phyloP scores from a whole-genome alignment of 78 protist genomes.

The Polysphondylium violaceum region DNA sequence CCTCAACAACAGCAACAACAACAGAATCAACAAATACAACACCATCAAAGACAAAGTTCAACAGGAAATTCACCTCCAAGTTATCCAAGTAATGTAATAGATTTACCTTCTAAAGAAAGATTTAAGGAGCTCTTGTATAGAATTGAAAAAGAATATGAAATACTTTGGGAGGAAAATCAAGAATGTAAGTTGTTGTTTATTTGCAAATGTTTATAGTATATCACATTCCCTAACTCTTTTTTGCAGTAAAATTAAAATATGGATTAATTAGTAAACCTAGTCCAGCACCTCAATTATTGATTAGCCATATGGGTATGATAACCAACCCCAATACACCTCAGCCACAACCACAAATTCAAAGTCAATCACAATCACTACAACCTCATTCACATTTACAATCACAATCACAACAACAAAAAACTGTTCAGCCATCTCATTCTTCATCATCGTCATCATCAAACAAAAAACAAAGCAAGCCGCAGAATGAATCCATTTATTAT shows the following conservation, averaged over 20 bases:
- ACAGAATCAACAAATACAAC: not conserved
- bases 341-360: not conserved
- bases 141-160: constrained; percentile 52
- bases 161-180: constrained; percentile 71
- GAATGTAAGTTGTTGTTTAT: constrained; percentile 37
- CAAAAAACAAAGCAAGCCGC: not conserved
- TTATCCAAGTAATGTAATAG: not conserved
- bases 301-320: too few relatives aligned
- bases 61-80: not conserved
- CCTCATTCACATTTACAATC: not conserved
- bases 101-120: constrained; percentile 45
- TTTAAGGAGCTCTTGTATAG: constrained; percentile 36
- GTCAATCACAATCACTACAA: not conserved
- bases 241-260: not conserved
- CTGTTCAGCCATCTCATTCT: not conserved
- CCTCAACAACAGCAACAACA: too few relatives aligned
- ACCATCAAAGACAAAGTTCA: not conserved
- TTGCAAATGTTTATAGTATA: not conserved
- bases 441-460: constrained; percentile 15
- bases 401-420: not conserved
- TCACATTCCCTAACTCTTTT: too few relatives aligned
- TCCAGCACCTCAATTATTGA: too few relatives aligned
- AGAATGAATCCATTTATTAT: not conserved
- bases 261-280: not conserved
- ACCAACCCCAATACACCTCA: too few relatives aligned